Evolutionary conservation across 306 rosid genomes (phyloP), one percentile per base, ranked within the genome.

Genomic region (Castanea crenata): DNA sequence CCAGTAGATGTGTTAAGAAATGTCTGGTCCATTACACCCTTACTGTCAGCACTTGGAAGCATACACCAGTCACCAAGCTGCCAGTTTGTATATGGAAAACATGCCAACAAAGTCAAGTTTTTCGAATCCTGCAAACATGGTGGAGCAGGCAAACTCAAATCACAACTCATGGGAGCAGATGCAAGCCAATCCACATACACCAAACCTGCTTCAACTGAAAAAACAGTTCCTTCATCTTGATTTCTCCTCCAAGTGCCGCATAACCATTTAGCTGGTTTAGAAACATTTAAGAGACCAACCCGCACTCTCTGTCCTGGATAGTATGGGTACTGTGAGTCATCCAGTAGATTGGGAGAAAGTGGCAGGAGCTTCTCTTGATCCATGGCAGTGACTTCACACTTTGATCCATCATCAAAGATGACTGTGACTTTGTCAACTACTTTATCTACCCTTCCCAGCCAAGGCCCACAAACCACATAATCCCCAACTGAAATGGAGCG

Each of bases 31-130:
- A 63, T 64, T 18, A 54, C 74, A 64, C 71, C 77, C 80, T 79
- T 75, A 69, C 76, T 77, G 76, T 78, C 93, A 31, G 72, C 85
- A 83, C 25, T 49, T 56, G 87, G 83, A 81, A 90, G 91, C 73
- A 84, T 85, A 82, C 99, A 96, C 97, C 97, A 96, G 81, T 96
- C 99, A 85, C 99, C 98, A 73, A 91, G 94, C 85, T 93, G 94
- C 99, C 99, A 96, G 77, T 87, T 89, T 78, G 91, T 90, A 79
- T 93, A 88, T 74, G 91, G 71, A 84, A 93, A 93, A 83, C 99
- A 93, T 19, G 97, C 90, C 82, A 93, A 68, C 81, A 87, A 75
- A 76, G 89, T 90, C 90, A 96, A 76, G 79, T 82, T 89, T 82
- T 82, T 86, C 5, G 94, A 88, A 83, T 93, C 88, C 74, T 91